These are phyloP conservation scores for Colletotrichum phormii DNA, from an alignment of 2,329 filamentous ascomycete species.

Conservation along the genomic window DNA sequence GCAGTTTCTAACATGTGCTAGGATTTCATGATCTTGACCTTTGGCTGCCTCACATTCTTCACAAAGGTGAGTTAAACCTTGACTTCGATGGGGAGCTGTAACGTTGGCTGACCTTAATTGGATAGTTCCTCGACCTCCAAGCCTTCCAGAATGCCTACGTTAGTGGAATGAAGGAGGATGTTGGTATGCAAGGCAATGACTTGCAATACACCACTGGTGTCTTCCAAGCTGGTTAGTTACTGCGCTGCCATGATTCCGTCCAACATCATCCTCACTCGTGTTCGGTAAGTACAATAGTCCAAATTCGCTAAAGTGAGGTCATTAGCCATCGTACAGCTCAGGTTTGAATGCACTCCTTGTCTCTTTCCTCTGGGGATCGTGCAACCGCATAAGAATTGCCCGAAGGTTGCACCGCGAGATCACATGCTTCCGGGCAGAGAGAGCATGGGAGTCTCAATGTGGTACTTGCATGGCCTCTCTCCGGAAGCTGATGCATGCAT, in stretches of 20 bases:
- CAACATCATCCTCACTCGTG: conserved; percentile 67
- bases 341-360: too few species aligned
- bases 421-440: too few species aligned
- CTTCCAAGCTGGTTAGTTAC: conserved; percentile 59
- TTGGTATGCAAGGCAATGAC: conserved; percentile 47
- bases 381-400: too few species aligned
- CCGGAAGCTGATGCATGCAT: too few species aligned
- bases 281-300: conserved; percentile 36
- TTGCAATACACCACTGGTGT: conserved; percentile 65
- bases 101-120: background rate
- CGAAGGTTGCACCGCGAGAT: too few species aligned
- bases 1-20: background rate
- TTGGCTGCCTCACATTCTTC: conserved; percentile 70
- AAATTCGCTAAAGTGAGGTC: background rate
- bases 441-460: too few species aligned
- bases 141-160: conserved; percentile 50
- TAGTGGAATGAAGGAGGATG: conserved; percentile 51
- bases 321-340: too few species aligned
- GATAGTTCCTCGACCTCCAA: conserved; percentile 12
- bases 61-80: conserved; percentile 56
- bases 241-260: conserved; percentile 70
- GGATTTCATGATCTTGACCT: conserved; percentile 73
- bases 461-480: too few species aligned
- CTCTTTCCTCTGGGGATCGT: too few species aligned
- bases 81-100: rapidly evolving